Evolutionary conservation across 805 yeast species (phyloP).

Genomic region (Candida ponderosae): DNA sequence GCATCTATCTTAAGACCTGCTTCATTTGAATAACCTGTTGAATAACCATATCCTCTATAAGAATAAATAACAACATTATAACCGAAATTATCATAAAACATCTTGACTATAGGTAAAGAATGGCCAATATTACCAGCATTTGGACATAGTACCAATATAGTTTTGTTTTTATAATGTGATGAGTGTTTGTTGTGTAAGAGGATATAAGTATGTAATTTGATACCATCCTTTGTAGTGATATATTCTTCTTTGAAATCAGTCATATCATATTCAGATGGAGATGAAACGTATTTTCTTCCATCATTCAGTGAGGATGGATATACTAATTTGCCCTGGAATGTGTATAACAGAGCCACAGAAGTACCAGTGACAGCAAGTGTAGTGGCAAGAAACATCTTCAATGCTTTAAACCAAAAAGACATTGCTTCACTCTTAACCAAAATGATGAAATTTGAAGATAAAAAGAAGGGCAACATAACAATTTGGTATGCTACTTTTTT

Average conservation of each 20-base stretch:
- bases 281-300: constrained; percentile 62
- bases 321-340: constrained; percentile 58
- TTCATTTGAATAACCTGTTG: constrained; percentile 73
- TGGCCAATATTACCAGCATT: constrained; percentile 97
- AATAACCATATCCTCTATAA: constrained; percentile 85
- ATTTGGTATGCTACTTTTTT: too few species aligned
- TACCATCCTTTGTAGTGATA: constrained; percentile 64
- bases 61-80: constrained; percentile 80
- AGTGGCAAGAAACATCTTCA: constrained; percentile 33
- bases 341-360: constrained; percentile 46
- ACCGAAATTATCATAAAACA: constrained; percentile 53
- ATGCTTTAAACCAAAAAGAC: constrained; percentile 5
- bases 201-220: constrained; percentile 54
- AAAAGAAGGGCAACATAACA: too few species aligned
- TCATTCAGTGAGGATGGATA: constrained; percentile 79
- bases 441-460: too few species aligned
- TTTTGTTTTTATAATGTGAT: constrained; percentile 43
- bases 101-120: constrained; percentile 69
- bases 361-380: constrained; percentile 36
- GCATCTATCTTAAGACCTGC: constrained; percentile 78
- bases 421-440: not conserved
- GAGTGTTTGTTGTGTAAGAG: constrained; percentile 39
- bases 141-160: constrained; percentile 76
- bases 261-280: constrained; percentile 66
- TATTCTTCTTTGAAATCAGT: constrained; percentile 48